These are phyloP conservation scores for Actinomucor elegans DNA, from an alignment of 371 early-diverging fungal genomes.

Conservation along the genomic window DNA sequence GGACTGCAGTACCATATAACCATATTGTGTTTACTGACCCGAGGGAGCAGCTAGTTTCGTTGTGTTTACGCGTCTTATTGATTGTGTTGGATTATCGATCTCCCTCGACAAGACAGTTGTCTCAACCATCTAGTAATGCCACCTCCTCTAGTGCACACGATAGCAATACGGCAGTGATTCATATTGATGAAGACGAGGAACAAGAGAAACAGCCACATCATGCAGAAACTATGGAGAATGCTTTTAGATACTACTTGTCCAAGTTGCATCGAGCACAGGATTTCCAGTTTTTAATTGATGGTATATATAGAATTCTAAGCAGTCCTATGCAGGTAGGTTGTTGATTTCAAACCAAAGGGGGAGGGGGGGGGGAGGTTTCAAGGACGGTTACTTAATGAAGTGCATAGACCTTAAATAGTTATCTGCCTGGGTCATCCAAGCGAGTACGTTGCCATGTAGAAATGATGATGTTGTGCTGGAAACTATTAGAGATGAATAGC, in stretches of 20 bases:
- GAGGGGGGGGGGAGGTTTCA: too few relatives aligned
- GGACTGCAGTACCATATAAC: slow-evolving; percentile 78
- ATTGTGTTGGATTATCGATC: slow-evolving; percentile 65
- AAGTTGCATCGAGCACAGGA: slow-evolving; percentile 75
- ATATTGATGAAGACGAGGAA: background rate
- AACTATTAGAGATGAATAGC: slow-evolving; percentile 67
- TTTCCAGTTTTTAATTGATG: slow-evolving; percentile 67
- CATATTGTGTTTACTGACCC: slow-evolving; percentile 71
- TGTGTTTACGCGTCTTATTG: slow-evolving; percentile 65
- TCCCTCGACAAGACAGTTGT: background rate
- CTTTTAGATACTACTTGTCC: slow-evolving; percentile 65
- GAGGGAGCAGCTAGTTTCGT: slow-evolving; percentile 64
- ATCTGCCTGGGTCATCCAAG: slow-evolving; percentile 70
- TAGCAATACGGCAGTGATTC: background rate
- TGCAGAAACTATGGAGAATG: slow-evolving; percentile 38
- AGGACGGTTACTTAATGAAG: too few relatives aligned
- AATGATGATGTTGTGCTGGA: slow-evolving; percentile 77
- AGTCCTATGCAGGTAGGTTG: slow-evolving; percentile 65
- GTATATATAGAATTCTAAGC: slow-evolving; percentile 70
- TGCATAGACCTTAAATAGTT: slow-evolving; percentile 63
- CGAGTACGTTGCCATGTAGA: slow-evolving; percentile 58
- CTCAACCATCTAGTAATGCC: background rate
- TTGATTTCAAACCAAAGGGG: background rate
- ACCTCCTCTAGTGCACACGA: background rate
- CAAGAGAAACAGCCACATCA: background rate